Conservation (phyloP, 495 filamentous ascomycete species). For the Penicillium fimorum region DNA sequence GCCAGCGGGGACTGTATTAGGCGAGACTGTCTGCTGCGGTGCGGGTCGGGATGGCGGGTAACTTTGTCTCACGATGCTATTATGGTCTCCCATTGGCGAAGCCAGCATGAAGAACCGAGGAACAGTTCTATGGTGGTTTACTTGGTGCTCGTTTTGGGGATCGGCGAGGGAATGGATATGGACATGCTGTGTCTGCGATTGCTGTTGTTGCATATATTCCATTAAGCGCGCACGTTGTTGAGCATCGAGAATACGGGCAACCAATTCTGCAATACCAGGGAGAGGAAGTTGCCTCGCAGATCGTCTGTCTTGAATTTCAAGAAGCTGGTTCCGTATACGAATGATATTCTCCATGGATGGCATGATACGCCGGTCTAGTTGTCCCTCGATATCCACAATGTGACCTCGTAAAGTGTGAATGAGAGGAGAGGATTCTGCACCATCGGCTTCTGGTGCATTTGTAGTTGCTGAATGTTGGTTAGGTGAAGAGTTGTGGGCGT, state of each 20-base stretch:
- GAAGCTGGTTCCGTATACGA: constrained; percentile 33
- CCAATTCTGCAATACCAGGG: not conserved
- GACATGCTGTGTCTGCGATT: not conserved
- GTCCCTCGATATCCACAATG: constrained; percentile 39
- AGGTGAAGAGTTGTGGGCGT: not conserved
- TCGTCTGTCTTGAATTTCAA: constrained; percentile 32
- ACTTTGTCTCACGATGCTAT: not conserved
- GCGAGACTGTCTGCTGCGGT: not conserved
- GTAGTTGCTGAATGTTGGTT: not conserved
- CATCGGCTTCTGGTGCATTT: not conserved
- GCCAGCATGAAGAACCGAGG: not conserved
- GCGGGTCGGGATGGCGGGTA: not conserved
- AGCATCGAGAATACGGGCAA: not conserved
- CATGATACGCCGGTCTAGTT: constrained; percentile 35
- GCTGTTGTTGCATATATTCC: not conserved
- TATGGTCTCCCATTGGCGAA: not conserved
- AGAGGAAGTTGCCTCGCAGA: constrained; percentile 18
- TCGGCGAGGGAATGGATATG: not conserved
- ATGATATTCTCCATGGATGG: constrained; percentile 34
- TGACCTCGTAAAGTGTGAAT: constrained; percentile 24
- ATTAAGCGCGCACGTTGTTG: not conserved
- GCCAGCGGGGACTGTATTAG: constrained; percentile 26
- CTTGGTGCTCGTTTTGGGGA: not conserved
- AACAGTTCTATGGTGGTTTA: not conserved
- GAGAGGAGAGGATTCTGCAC: not conserved